Base-by-base conservation (phyloP, 2,329 filamentous ascomycete species). In the Calycina marina region DNA sequence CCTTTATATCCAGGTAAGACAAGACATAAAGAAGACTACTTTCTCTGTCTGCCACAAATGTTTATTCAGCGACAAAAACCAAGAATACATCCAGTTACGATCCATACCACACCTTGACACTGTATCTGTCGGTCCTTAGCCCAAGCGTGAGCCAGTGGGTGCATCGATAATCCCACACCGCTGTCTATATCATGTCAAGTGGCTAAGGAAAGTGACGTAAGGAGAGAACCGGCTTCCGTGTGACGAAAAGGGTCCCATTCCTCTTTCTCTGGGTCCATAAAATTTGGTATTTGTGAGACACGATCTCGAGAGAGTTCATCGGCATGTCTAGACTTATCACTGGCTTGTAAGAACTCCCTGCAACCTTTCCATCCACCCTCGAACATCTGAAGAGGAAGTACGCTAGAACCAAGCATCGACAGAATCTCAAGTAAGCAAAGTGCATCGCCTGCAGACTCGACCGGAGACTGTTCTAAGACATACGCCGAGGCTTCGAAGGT, bases 401-500 rank as follows among this genome's bases (percentile, higher is more conserved):
- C 18, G 30, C 36, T 45, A 9, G 37, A 45, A 17, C 46, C 43
- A 8, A 52, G 34, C 38, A 48, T 46, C 2, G 50, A 44, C 5
- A 57, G 27, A 25, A 56, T 38, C 3, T 33, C 37, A 20, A 57
- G 43, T 17, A 56, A 39, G 5, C 38, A 13, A 13, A 56, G 31
- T 15, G 52, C 49, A 40, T 56, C 38, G 28, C 32, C 30, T 3
- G 32, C 32, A 32, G 30, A 13, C 32, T 44, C 37, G 9, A 17
- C 32, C 18, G 34, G 4, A 20, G 45, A 45, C 2, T 38, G 16
- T 14, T 45, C 24, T 8, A 57, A 36, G 11, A 41, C 33, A 1
- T 43, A 34, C 5, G 47, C 45, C 5, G 54, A 56, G 5, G 47
- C 51, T 36, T 58, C 51, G 31, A 58, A 57, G 1, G 50, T 56